Percentiles rank a stretch among this genome's conserved stretches.
Evolutionary conservation across 2,329 filamentous ascomycete species (phyloP).

Genomic region (Fusarium pseudocircinatum): DNA sequence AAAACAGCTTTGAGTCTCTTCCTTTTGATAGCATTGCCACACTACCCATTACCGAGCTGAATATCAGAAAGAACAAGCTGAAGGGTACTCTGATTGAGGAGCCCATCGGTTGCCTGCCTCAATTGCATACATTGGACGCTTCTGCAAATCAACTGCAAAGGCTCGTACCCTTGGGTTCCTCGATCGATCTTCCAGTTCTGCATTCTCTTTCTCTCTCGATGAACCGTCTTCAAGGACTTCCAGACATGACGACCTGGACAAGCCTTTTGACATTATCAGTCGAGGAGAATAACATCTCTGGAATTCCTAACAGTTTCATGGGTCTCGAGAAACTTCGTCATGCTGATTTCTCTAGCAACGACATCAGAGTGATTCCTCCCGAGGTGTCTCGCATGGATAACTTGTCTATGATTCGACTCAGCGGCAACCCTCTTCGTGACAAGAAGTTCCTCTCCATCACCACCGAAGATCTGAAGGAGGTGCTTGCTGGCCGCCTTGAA

Average conservation of each 20-base stretch:
- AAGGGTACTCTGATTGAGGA: constrained; percentile 75
- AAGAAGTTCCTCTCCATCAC: constrained; percentile 85
- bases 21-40: constrained; percentile 75
- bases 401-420: constrained; percentile 78
- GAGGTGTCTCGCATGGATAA: constrained; percentile 82
- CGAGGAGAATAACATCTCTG: constrained; percentile 82
- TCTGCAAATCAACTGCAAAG: constrained; percentile 77
- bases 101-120: constrained; percentile 65
- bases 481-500: constrained; percentile 73
- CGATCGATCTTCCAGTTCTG: constrained; percentile 74
- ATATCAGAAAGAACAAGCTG: constrained; percentile 81
- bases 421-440: constrained; percentile 90
- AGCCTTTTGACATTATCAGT: constrained; percentile 77
- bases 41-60: constrained; percentile 77
- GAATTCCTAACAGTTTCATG: constrained; percentile 80
- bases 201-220: constrained; percentile 80
- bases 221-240: constrained; percentile 80
- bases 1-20: constrained; percentile 78
- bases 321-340: constrained; percentile 74
- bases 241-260: constrained; percentile 78
- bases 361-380: constrained; percentile 79
- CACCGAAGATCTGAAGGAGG: constrained; percentile 82
- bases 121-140: constrained; percentile 80
- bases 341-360: constrained; percentile 86
- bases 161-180: constrained; percentile 55